Base-by-base conservation (phyloP, 169 alveolate species). In the Plasmodium berghei region DNA sequence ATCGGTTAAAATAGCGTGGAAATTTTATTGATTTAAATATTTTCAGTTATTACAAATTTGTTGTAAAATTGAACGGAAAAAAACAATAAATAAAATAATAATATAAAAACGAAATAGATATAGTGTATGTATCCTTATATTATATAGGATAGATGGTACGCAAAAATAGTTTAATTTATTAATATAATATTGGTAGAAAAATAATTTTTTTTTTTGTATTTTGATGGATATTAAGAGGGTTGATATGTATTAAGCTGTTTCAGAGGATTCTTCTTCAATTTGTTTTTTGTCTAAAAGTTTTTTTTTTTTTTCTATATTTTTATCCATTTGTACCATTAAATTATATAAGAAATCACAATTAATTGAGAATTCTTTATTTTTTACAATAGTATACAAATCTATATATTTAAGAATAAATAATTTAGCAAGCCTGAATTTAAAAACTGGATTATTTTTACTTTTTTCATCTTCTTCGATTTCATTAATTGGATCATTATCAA, bases 401-500 rank as follows among this genome's bases (percentile, higher is more conserved):
- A 91, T 69, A 73, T 89, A 73, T 42, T 80, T 72, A 6, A 56
- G 59, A 46, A 93, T 61, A 62, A 93, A 93, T 46, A 93, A 85
- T 58, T 92, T 88, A 18, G 88, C 80, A 72, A 93, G 83, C 26
- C 96, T 92, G 86, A 93, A 93, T 42, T 92, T 87, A 73, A 93
- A 93, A 49, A 93, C 80, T 8, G 93, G 92, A 67, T 93, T 90
- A 62, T 93, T 67, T 63, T 91, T 91, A 61, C 94, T 90, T 52
- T 88, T 90, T 87, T 93, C 96, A 34, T 83, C 26, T 66, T 77
- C 93, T 48, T 89, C 92, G 16, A 93, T 91, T 62, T 86, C 95
- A 49, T 93, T 91, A n/a, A 72, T 89, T 0, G 96, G 96, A 46
- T 93, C 96, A 49, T 88, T 92, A 72, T 93, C 96, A 62, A 93